Conservation (phyloP, 495 filamentous ascomycete species). For the Penicillium mononematosum region DNA sequence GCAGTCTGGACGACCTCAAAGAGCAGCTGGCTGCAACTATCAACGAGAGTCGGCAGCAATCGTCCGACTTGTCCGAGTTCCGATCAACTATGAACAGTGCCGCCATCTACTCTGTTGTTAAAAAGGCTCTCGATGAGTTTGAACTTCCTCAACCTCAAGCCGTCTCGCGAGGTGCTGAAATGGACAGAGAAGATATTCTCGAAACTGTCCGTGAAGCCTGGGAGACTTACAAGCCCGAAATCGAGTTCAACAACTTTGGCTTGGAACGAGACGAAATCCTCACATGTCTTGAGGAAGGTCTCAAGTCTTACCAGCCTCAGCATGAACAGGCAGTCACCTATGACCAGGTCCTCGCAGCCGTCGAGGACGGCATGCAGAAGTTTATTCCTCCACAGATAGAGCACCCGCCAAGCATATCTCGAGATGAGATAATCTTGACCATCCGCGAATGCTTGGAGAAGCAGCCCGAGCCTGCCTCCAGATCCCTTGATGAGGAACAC, state of each 20-base stretch:
- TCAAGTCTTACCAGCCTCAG: constrained; percentile 69
- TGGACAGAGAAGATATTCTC: constrained; percentile 77
- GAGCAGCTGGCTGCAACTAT: constrained; percentile 74
- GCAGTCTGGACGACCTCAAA: constrained; percentile 75
- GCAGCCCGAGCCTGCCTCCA: constrained; percentile 14
- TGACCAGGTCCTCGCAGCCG: constrained; percentile 76
- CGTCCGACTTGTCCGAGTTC: constrained; percentile 50
- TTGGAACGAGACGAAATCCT: constrained; percentile 86
- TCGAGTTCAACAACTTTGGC: constrained; percentile 84
- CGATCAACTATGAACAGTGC: constrained; percentile 62
- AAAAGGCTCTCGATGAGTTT: constrained; percentile 69
- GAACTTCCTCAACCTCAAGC: constrained; percentile 40
- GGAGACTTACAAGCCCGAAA: constrained; percentile 89
- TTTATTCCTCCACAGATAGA: constrained; percentile 70
- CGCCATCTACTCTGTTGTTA: constrained; percentile 78
- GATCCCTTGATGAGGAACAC: constrained; percentile 19
- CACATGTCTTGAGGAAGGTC: constrained; percentile 76
- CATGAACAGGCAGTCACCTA: constrained; percentile 59
- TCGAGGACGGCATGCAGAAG: constrained; percentile 78
- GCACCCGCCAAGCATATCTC: constrained; percentile 63
- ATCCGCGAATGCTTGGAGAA: constrained; percentile 15
- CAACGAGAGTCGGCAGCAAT: constrained; percentile 70
- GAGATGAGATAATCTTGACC: constrained; percentile 33
- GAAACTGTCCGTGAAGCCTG: constrained; percentile 83
- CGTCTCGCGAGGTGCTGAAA: constrained; percentile 37